A percentile compares a stretch with the other conserved stretches of the same genome.
Conservation (phyloP, 306 rosid genomes). For the Lablab purpureus region DNA sequence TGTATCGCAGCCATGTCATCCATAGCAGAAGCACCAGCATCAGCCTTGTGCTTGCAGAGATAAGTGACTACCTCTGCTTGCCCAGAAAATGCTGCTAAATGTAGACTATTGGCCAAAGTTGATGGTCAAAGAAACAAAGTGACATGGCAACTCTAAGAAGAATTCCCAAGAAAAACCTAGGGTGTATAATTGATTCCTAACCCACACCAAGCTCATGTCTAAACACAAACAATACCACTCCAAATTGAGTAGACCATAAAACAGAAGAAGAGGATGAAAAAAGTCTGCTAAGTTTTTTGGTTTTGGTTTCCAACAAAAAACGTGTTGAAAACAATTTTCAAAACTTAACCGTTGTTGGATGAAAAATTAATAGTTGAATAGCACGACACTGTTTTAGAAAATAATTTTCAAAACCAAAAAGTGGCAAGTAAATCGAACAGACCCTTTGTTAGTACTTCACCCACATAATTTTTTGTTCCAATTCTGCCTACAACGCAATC, state of each 20-base stretch:
- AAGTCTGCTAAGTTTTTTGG: neutral
- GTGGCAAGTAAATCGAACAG: neutral
- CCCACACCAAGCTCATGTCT: neutral
- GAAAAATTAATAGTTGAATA: neutral
- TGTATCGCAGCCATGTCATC: conserved; percentile 97
- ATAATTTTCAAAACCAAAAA: neutral
- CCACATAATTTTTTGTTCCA: neutral
- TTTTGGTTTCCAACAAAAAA: neutral
- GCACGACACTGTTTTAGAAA: neutral
- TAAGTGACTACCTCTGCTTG: conserved; percentile 69
- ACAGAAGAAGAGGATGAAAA: neutral
- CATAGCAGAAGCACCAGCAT: conserved; percentile 93
- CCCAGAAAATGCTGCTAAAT: conserved; percentile 96
- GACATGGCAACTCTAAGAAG: conserved; percentile 6
- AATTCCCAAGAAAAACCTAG: conserved; percentile 28
- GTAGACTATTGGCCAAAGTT: conserved; percentile 66
- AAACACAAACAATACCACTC: neutral
- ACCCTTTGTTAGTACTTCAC: conserved; percentile 1
- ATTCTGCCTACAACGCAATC: neutral
- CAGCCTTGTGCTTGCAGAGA: conserved; percentile 91
- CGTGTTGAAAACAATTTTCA: neutral
- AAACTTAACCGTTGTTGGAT: neutral
- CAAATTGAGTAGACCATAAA: neutral
- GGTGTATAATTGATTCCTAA: neutral
- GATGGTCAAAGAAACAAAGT: conserved; percentile 69